Conservation (phyloP, 257 asterid species). For the Hygrophila difformis region DNA sequence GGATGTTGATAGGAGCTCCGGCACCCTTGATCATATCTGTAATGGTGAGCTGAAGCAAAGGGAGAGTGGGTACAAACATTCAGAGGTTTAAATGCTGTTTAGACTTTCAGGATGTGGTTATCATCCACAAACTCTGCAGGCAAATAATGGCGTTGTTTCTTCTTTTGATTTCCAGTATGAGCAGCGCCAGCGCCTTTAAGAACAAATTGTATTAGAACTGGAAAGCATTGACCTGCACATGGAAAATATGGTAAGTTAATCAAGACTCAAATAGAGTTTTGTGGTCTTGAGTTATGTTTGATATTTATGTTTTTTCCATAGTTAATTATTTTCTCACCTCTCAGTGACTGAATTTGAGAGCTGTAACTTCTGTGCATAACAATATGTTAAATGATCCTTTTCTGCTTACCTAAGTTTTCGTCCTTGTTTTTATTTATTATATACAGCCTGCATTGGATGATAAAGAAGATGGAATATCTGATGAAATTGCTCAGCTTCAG, state of each 20-base stretch:
- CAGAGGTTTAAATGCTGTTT: constrained; percentile 59
- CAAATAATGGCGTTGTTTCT: constrained; percentile 24
- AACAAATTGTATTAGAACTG: constrained; percentile 35
- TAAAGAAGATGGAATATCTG: constrained; percentile 63
- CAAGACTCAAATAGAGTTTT: too few species aligned
- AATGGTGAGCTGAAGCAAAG: constrained; percentile 42
- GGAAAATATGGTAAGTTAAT: too few species aligned
- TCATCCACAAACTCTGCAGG: constrained; percentile 34
- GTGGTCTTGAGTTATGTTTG: too few species aligned
- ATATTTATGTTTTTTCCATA: neutral
- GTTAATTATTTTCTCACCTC: constrained; percentile 9
- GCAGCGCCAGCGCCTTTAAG: constrained; percentile 56
- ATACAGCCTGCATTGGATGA: constrained; percentile 81
- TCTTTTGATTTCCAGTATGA: constrained; percentile 54
- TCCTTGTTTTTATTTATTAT: neutral
- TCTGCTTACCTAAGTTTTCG: too few species aligned
- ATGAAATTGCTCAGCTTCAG: constrained; percentile 63
- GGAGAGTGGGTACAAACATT: constrained; percentile 48
- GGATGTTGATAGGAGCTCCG: constrained; percentile 25
- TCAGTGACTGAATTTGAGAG: constrained; percentile 7
- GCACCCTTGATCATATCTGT: constrained; percentile 28
- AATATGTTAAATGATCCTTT: too few species aligned
- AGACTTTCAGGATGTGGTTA: constrained; percentile 49
- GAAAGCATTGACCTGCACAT: too few species aligned
- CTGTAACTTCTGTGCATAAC: neutral